Percentiles rank a stretch among this genome's conserved stretches.
These are phyloP conservation scores for Acorus gramineus DNA, from an alignment of 106 monocot genomes.

Conservation along the genomic window DNA sequence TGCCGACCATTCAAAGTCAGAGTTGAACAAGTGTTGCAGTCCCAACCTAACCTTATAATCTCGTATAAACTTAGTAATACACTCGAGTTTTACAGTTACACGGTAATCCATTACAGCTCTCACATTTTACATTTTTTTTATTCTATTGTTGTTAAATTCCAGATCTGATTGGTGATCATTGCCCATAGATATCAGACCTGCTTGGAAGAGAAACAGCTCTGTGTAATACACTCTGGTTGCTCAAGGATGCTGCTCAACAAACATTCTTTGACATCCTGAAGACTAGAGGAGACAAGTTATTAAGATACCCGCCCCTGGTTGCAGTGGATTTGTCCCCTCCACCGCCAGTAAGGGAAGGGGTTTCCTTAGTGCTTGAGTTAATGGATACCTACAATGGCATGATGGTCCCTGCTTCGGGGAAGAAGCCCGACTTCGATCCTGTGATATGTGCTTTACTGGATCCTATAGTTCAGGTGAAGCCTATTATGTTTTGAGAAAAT, in stretches of 20 bases:
- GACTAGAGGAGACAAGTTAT: conserved; percentile 72
- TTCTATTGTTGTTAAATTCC: not conserved
- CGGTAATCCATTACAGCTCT: conserved; percentile 37
- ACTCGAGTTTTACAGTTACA: conserved; percentile 83
- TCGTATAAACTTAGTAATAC: conserved; percentile 84
- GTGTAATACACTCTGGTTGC: conserved; percentile 69
- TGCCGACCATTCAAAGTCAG: conserved; percentile 94
- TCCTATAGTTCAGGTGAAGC: conserved; percentile 76
- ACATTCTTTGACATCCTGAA: conserved; percentile 86
- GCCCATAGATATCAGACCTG: conserved; percentile 73
- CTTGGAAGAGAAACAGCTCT: conserved; percentile 87
- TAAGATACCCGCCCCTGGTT: conserved; percentile 83
- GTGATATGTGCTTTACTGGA: conserved; percentile 81
- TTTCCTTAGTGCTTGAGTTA: conserved; percentile 86
- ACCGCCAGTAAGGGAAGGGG: conserved; percentile 79
- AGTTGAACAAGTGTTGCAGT: conserved; percentile 99
- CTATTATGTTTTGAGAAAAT: too few species aligned
- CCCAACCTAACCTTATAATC: conserved; percentile 80
- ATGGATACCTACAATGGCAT: conserved; percentile 85
- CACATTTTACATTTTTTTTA: not conserved
- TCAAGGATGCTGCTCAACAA: conserved; percentile 83
- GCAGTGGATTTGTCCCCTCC: conserved; percentile 86
- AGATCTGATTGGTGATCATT: conserved; percentile 10
- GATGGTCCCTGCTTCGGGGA: conserved; percentile 91
- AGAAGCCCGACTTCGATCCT: conserved; percentile 75